These are phyloP conservation scores for Stephania yunnanensis DNA, from an alignment of 164 flowering plant genomes.

Conservation along the genomic window DNA sequence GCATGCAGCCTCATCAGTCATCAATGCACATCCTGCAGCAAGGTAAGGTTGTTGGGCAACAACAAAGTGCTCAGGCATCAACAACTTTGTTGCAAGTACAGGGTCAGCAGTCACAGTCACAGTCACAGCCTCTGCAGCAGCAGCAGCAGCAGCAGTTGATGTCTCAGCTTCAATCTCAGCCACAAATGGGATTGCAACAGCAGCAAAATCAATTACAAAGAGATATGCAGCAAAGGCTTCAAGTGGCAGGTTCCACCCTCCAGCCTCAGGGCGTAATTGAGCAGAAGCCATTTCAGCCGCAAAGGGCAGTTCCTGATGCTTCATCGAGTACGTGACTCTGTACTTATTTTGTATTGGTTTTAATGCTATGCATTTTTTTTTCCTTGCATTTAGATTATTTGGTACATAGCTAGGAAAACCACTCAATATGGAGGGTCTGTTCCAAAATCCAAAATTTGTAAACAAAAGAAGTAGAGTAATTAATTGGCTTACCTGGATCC, in stretches of 20 bases:
- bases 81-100: constrained; percentile 38
- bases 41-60: constrained; percentile 51
- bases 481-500: no score
- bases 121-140: constrained; percentile 15
- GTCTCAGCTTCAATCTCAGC: constrained; percentile 66
- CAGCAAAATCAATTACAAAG: constrained; percentile 54
- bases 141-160: constrained; percentile 44
- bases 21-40: constrained; percentile 49
- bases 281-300: constrained; percentile 71
- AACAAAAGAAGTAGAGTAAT: no score
- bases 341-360: not conserved
- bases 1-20: constrained; percentile 43
- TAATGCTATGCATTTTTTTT: not conserved
- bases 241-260: constrained; percentile 47
- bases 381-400: no score
- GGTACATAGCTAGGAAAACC: no score
- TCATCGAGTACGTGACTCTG: constrained; percentile 55
- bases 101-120: constrained; percentile 61
- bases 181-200: constrained; percentile 62
- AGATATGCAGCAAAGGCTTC: constrained; percentile 71
- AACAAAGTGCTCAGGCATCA: constrained; percentile 25
- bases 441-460: no score
- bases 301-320: constrained; percentile 61
- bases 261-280: constrained; percentile 53
- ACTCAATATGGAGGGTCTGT: no score